Percentiles rank a stretch among this genome's conserved stretches.
Conservation (phyloP, 768 basidiomycete species). For the Tulasnella sp. region DNA sequence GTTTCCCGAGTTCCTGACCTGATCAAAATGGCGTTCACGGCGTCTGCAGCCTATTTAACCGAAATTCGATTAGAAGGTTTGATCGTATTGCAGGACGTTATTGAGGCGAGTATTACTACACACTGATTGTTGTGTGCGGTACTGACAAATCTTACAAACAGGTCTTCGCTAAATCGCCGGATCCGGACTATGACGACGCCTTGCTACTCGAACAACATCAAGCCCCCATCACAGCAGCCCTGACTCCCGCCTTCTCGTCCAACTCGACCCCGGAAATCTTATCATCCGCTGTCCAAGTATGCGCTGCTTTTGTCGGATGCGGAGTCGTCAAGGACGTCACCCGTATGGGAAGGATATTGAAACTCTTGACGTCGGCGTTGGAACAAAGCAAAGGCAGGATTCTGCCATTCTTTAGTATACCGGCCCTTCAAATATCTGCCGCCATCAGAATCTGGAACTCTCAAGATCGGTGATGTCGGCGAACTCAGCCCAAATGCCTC, state of each 20-base stretch:
- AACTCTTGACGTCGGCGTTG: constrained; percentile 73
- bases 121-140: too few species aligned
- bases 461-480: constrained; percentile 74
- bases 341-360: constrained; percentile 90
- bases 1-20: constrained; percentile 82
- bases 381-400: constrained; percentile 76
- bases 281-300: constrained; percentile 83
- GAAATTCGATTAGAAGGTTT: constrained; percentile 90
- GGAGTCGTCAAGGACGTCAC: constrained; percentile 84
- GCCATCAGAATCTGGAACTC: constrained; percentile 67
- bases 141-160: constrained; percentile 23
- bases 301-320: constrained; percentile 90
- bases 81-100: constrained; percentile 80
- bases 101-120: too few species aligned
- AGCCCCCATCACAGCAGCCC: constrained; percentile 92
- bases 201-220: constrained; percentile 93
- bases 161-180: constrained; percentile 78
- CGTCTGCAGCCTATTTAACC: constrained; percentile 90
- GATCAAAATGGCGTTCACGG: constrained; percentile 96
- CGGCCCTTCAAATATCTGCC: neutral
- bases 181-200: constrained; percentile 86
- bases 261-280: constrained; percentile 94
- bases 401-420: neutral
- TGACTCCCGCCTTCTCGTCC: constrained; percentile 91
- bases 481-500: constrained; percentile 90